Base-by-base conservation (phyloP, 2,329 filamentous ascomycete species). In the Fusarium tricinctum region DNA sequence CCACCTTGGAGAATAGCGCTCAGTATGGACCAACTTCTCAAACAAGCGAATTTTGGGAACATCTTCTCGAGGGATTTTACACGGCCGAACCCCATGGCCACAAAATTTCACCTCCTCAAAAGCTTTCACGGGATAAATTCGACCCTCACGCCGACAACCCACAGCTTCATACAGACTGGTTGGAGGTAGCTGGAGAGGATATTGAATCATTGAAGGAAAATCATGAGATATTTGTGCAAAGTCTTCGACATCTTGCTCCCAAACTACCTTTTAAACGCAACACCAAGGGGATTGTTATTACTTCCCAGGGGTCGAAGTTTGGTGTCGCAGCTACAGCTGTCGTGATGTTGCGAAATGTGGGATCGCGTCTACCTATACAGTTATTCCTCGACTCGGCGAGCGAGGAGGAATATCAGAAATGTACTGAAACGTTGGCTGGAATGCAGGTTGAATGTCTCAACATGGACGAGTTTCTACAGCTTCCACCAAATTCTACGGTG, bases 271-370 rank as follows among this genome's bases (percentile, higher is more conserved):
- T 63, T 30, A 33, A 30, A 2, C 48, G 14, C 23, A 43, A 45
- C 14, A 65, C 69, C 2, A 59, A 58, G 10, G 71, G 71, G 1
- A 33, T 73, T 5, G 71, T 73, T 14, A 73, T 73, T 22, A 73
- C 71, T 5, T 54, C 71, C 0, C 63, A 58, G 17, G 69, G 67
- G 2, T 60, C 64, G 0, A 54, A 38, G 0, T 49, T 73, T 14
- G 71, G 71, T 0, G 66, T 73, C 9, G 71, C 71, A 32, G 55
- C 58, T 17, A 73, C 71, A 3, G 65, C 71, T 8, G 44, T 73
- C 9, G 13, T 65, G 6, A 73, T 73, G 71, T 51, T 73, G 3
- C 64, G 71, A 5, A 59, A 68, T n/a, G 61, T 62, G 14, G 71
- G 71, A 0, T 73, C 71, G 2, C 49, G 50, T 20, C 38, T 73